Evolutionary conservation across 164 flowering plant species (phyloP), one percentile per base, ranked within the genome.

Genomic region (Vitis cinerea): DNA sequence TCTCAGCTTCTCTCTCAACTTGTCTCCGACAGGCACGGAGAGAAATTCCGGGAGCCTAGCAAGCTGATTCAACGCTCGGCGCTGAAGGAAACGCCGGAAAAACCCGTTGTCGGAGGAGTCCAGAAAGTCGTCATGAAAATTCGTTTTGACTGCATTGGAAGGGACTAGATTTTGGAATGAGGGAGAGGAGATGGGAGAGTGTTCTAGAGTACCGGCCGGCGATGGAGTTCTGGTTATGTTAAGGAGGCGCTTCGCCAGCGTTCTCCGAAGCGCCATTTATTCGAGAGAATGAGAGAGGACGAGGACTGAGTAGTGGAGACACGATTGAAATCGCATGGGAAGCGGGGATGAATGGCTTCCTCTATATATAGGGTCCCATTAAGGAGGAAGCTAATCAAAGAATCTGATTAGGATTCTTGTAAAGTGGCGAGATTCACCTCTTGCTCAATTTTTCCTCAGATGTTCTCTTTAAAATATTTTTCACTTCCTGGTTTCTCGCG

Each of bases 11-110:
- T 84, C 85, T 48, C 74, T 68, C 68, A 87, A 78, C 73, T 64
- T 75, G 0, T 87, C 88, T 0, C 84, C 85, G 52, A 74, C 65
- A 1, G 87, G 87, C 3, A 82, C 8, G 12, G 83, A 70, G 59
- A 79, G 77, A 70, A 77, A 69, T 50, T 81, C 79, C 56, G 87
- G 78, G 5, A 75, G n/a, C 19, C 50, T 58, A 10, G 71, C 15
- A 13, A 77, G 31, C 30, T 69, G 85, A 60, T 66, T 67, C 10
- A 72, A 48, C 9, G 71, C 68, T 53, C 75, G 59, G 8, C 77
- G 77, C 57, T 80, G 83, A 27, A 85, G 78, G 59, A 83, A 74
- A 4, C 82, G 68, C 53, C 85, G 84, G 85, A 85, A 71, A 59
- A 83, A 72, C 3, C 84, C 83, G 59, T 53, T 67, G 12, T 62